phyloP scores from a whole-genome alignment of 192 early-diverging fungal species.

The Backusella circina region DNA sequence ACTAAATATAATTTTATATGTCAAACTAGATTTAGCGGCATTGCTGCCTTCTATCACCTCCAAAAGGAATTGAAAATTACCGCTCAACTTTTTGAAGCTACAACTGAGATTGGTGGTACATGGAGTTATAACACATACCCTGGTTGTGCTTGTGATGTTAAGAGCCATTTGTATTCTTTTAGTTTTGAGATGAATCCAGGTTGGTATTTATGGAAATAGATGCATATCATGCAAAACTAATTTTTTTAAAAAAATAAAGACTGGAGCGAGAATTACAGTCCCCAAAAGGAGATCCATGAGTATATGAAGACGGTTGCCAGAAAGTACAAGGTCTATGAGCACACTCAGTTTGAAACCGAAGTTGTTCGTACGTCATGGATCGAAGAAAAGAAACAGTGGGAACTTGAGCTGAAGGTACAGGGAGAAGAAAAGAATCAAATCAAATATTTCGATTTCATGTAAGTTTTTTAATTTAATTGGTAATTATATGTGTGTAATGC shows the following conservation, averaged over 20 bases:
- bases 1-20: background rate
- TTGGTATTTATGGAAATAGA: background rate
- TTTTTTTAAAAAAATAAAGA: slow-evolving; percentile 1
- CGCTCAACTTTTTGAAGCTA: slow-evolving; percentile 41
- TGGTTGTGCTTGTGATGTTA: slow-evolving; percentile 43
- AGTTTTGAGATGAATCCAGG: slow-evolving; percentile 40
- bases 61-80: slow-evolving; percentile 41
- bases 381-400: slow-evolving; percentile 34
- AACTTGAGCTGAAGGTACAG: slow-evolving; percentile 5
- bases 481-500: too few species aligned
- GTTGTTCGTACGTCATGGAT: slow-evolving; percentile 33
- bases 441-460: slow-evolving; percentile 22
- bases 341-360: slow-evolving; percentile 38
- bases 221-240: background rate
- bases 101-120: slow-evolving; percentile 47
- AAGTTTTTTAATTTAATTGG: slow-evolving; percentile 1
- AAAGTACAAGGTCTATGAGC: slow-evolving; percentile 36
- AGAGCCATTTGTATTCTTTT: slow-evolving; percentile 36
- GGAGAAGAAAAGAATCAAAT: background rate
- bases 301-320: slow-evolving; percentile 32
- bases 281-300: slow-evolving; percentile 39
- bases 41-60: slow-evolving; percentile 48
- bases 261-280: slow-evolving; percentile 33
- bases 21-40: slow-evolving; percentile 37
- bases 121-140: slow-evolving; percentile 47